Base-by-base conservation (phyloP, 768 basidiomycete genomes). In the Tephrocybe sp. region DNA sequence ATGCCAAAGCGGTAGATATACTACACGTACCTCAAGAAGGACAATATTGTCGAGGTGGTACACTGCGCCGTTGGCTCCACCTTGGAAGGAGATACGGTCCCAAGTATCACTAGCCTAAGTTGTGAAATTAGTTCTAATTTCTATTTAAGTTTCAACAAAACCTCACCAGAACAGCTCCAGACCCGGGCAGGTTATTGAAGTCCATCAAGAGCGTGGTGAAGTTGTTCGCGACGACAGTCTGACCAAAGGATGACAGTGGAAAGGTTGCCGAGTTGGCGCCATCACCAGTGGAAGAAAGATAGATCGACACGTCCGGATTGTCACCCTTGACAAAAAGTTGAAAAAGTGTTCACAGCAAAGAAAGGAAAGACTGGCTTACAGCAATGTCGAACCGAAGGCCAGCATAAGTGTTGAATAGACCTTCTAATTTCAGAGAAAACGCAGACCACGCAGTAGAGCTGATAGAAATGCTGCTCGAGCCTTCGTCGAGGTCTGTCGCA, bases 361-460 rank as follows among this genome's bases (percentile, higher is more conserved):
- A 2, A 35, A 41, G 33, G n/a, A 4, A 51, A 39, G 35, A 23
- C 16, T 5, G 32, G 62, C 75, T 20, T 57, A 73, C 74, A 39
- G 78, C 70, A 60, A 81, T 73, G 58, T 80, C 79, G 57, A 81
- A 81, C 40, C 63, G 59, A 20, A 81, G 64, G 5, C 79, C 79
- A 9, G 76, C 78, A 54, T 71, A 78, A 23, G 59, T 60, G 13
- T 66, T 54, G 60, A 80, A 76, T 35, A 69, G 68, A 1, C 65
- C 68, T 48, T 70, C 68, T n/a, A 67, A 56, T 52, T 76, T 74
- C n/a, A 77, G 59, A 14, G 79, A 80, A 23, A 80, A 51, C 1
- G 78, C 79, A 38, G 75, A 65, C 51, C 60, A 80, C 20, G 68
- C 68, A 1, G 50, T 39, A 2, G 78, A 78, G 59, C 64, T 72